These are phyloP conservation scores for Cichorium intybus DNA, from an alignment of 140 eudicot genomes.

Conservation along the genomic window DNA sequence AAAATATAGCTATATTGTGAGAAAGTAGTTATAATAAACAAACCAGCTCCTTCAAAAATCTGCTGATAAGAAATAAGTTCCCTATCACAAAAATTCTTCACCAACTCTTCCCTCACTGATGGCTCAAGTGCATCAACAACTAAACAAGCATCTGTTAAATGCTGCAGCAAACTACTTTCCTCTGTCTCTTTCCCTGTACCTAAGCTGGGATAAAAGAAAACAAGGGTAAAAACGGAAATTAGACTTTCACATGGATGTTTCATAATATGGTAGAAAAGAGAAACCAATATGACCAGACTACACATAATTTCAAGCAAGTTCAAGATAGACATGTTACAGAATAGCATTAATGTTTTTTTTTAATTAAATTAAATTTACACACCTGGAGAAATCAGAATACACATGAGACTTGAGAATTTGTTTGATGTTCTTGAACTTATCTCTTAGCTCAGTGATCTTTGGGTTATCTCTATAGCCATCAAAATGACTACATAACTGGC, in stretches of 20 bases:
- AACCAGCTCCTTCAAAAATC: conserved; percentile 97
- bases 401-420: conserved; percentile 96
- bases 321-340: conserved; percentile 8
- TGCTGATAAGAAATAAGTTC: conserved; percentile 88
- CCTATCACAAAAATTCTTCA: conserved; percentile 68
- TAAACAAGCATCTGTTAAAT: conserved; percentile 90
- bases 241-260: conserved; percentile 2
- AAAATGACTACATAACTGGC: conserved; percentile 97
- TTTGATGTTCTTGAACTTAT: conserved; percentile 91
- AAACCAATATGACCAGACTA: conserved; percentile 4
- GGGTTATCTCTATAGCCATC: conserved; percentile 97
- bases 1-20: background rate
- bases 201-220: conserved; percentile 59
- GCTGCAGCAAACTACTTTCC: conserved; percentile 83
- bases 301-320: conserved; percentile 13
- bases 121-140: conserved; percentile 99
- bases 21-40: conserved; percentile 11
- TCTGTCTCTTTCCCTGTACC: conserved; percentile 99
- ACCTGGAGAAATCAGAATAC: conserved; percentile 98
- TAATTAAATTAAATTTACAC: conserved; percentile 19
- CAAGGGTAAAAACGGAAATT: conserved; percentile 3
- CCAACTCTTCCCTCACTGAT: conserved; percentile 93
- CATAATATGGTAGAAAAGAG: background rate
- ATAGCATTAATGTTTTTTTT: background rate
- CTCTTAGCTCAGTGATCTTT: conserved; percentile 93